Base-by-base conservation (phyloP, 192 early-diverging fungal genomes). In the Phlyctochytrium planicorne region DNA sequence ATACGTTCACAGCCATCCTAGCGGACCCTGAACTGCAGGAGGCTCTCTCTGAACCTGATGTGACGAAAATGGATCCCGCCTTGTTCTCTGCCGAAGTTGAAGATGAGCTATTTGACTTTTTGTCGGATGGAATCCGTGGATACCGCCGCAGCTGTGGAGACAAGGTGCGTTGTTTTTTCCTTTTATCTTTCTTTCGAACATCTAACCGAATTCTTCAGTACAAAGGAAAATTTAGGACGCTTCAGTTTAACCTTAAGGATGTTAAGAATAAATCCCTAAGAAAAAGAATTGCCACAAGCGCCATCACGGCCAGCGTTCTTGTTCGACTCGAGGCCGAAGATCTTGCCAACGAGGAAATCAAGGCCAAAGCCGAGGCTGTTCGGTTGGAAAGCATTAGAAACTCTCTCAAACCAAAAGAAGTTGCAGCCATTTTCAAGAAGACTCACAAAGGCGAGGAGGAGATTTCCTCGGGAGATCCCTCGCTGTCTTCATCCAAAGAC, bases 311-410 rank as follows among this genome's bases (percentile, higher is more conserved):
- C 1, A 23, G 20, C 0, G 56, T 65, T 32, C 77, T 82, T 24
- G 76, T 76, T 34, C 47, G 59, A 12, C 65, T 80, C 10, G 59
- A 68, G 14, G 59, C 75, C 17, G 61, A 73, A 30, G 78, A 77
- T 2, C 53, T 82, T 4, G 77, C 66, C 0, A 93, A 91, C 64
- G 90, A 90, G 0, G 86, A 85, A 59, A 70, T 91, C 10, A 79
- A 86, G 65, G 80, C 77, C 1, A 82, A 84, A 61, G 75, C 76
- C 1, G 89, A 84, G 34, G 75, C 79, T 31, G 69, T 86, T 25
- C 76, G 88, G 35, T 71, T 83, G 69, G 71, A 80, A 60, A 84
- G 78, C 61, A 70, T 86, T 24, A 83, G 53, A 17, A 75, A 89
- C 52, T 81, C 86, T 2, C 75, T 89, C 30, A 74, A 81, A 36